phyloP scores from a whole-genome alignment of 2,329 filamentous ascomycete species.

The Fusarium goolgardi region DNA sequence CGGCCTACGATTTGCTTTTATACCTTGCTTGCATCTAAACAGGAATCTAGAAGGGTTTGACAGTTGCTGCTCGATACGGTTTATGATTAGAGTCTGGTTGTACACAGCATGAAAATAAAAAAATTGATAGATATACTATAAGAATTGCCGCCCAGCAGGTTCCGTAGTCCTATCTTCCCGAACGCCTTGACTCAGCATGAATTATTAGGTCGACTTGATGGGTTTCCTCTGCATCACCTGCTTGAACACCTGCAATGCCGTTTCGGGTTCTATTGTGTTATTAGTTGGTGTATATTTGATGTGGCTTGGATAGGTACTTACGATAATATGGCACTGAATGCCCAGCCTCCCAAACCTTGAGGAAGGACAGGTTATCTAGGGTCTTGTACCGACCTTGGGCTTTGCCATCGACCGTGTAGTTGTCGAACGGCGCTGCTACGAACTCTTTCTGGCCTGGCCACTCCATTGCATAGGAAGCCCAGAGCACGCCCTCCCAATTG shows the following conservation, averaged over 20 bases:
- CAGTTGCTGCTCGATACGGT: background rate
- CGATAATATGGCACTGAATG: constrained; percentile 65
- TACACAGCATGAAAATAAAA: background rate
- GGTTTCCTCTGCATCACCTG: constrained; percentile 44
- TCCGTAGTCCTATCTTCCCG: background rate
- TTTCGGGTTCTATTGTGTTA: constrained; percentile 40
- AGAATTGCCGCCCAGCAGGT: background rate
- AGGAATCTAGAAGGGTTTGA: constrained; percentile 7
- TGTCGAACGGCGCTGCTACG: constrained; percentile 43
- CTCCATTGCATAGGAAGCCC: constrained; percentile 58
- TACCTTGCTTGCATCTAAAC: constrained; percentile 8
- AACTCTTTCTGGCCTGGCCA: constrained; percentile 58
- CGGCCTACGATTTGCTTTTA: constrained; percentile 19
- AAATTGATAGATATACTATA: constrained; percentile 7
- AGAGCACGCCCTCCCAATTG: constrained; percentile 66
- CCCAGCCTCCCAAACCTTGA: constrained; percentile 68
- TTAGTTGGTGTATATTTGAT: constrained; percentile 2
- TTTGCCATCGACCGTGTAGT: constrained; percentile 62
- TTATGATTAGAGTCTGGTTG: background rate
- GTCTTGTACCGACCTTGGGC: constrained; percentile 63
- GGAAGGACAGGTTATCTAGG: constrained; percentile 66
- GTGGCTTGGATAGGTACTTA: constrained; percentile 15
- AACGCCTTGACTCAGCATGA: constrained; percentile 1
- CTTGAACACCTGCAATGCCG: constrained; percentile 46
- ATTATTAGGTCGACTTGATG: constrained; percentile 36